Evolutionary conservation across 352 stramenopile species (phyloP).

Genomic region (Phytopythium mirpurense): DNA sequence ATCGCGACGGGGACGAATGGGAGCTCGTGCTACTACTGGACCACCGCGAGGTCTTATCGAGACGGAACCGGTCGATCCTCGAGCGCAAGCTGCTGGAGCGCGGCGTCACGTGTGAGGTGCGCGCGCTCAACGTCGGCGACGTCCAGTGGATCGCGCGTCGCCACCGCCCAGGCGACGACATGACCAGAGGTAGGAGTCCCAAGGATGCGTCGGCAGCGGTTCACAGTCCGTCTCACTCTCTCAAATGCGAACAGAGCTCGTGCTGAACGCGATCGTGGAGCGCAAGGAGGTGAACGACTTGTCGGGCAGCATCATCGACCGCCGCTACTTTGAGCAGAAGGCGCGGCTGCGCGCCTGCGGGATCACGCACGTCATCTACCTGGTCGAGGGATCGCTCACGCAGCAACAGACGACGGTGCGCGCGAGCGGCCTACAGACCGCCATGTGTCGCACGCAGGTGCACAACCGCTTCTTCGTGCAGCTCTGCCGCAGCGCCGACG

Average conservation of each 20-base stretch:
- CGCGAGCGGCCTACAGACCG: conserved; percentile 51
- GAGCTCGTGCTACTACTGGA: conserved; percentile 79
- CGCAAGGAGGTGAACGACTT: conserved; percentile 78
- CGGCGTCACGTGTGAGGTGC: conserved; percentile 79
- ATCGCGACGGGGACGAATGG: conserved; percentile 46
- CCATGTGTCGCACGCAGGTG: conserved; percentile 74
- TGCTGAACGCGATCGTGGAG: conserved; percentile 82
- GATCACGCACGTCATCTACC: conserved; percentile 76
- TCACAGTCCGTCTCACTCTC: neutral
- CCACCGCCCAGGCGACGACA: conserved; percentile 25
- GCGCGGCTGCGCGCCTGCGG: conserved; percentile 53
- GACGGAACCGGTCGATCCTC: conserved; percentile 63
- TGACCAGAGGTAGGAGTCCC: conserved; percentile 6
- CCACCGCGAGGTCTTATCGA: conserved; percentile 74
- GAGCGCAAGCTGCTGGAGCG: conserved; percentile 76
- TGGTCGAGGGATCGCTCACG: conserved; percentile 75
- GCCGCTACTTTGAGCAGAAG: conserved; percentile 79
- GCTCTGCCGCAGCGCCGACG: conserved; percentile 66
- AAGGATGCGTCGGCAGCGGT: neutral
- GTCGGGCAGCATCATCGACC: conserved; percentile 80
- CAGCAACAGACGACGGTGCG: conserved; percentile 70
- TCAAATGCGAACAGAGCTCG: conserved; percentile 36
- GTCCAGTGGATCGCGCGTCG: conserved; percentile 73
- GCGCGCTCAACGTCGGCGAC: conserved; percentile 67
- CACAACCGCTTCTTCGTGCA: conserved; percentile 85